phyloP scores from a whole-genome alignment of 1,284 basidiomycete species.

The Pseudozyma pruni region DNA sequence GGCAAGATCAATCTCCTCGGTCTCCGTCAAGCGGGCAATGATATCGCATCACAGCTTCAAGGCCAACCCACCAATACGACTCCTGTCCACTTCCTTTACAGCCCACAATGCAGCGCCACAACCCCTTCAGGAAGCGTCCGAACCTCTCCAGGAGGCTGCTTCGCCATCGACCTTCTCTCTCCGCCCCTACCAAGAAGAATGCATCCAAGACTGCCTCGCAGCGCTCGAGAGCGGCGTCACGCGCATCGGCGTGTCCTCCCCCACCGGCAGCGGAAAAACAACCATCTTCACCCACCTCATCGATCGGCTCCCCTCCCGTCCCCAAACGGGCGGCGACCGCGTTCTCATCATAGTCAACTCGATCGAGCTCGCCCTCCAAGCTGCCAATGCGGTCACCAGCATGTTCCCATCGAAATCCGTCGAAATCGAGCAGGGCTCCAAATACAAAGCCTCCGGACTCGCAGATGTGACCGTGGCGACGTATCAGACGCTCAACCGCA shows the following conservation, averaged over 20 bases:
- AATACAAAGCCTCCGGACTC: constrained; percentile 78
- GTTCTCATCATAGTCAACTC: constrained; percentile 87
- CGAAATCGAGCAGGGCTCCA: constrained; percentile 89
- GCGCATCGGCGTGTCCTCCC: constrained; percentile 90
- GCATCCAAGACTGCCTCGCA: constrained; percentile 80
- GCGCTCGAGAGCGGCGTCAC: constrained; percentile 76
- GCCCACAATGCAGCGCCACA: too few species aligned
- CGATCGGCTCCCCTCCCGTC: constrained; percentile 31
- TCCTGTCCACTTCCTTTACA: neutral
- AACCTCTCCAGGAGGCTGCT: neutral
- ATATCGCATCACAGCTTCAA: neutral
- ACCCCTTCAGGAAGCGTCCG: neutral
- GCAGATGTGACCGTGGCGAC: constrained; percentile 93
- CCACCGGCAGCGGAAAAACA: constrained; percentile 87
- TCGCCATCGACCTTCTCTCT: constrained; percentile 54
- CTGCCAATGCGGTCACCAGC: constrained; percentile 77
- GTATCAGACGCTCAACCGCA: constrained; percentile 83
- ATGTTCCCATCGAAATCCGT: constrained; percentile 81
- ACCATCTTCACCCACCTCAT: constrained; percentile 76
- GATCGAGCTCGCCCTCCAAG: constrained; percentile 87
- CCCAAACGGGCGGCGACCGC: constrained; percentile 66
- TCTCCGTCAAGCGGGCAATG: neutral
- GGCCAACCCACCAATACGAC: constrained; percentile 4
- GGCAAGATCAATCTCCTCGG: neutral
- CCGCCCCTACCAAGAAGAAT: constrained; percentile 88